phyloP scores from a whole-genome alignment of 2,329 filamentous ascomycete species.

The Hypomyces rosellus region DNA sequence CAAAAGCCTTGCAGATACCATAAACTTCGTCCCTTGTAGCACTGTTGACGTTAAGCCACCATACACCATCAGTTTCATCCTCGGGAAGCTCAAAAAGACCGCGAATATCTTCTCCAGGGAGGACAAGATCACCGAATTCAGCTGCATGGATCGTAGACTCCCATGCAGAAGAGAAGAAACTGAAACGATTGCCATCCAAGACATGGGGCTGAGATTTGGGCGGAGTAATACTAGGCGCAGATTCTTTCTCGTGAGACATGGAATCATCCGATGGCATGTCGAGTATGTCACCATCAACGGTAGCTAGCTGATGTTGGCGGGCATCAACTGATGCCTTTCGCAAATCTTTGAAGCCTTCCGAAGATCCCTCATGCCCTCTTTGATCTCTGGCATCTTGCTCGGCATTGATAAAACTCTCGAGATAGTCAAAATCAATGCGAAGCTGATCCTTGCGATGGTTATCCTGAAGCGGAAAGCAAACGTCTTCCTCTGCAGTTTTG shows the following conservation, averaged over 20 bases:
- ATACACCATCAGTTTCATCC: slow-evolving; percentile 70
- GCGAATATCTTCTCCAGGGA: slow-evolving; percentile 83
- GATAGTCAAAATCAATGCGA: slow-evolving; percentile 84
- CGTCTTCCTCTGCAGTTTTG: slow-evolving; percentile 75
- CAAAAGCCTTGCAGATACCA: slow-evolving; percentile 87
- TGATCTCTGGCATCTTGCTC: slow-evolving; percentile 45
- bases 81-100: slow-evolving; percentile 71
- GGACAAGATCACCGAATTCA: slow-evolving; percentile 79
- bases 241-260: slow-evolving; percentile 40
- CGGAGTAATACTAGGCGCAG: slow-evolving; percentile 25
- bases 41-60: slow-evolving; percentile 95
- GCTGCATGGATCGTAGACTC: slow-evolving; percentile 90
- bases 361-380: slow-evolving; percentile 42
- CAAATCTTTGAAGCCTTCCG: slow-evolving; percentile 27
- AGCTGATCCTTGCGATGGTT: slow-evolving; percentile 63
- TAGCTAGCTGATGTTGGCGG: slow-evolving; percentile 35
- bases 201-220: slow-evolving; percentile 34
- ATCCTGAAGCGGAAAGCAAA: slow-evolving; percentile 78
- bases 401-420: slow-evolving; percentile 80
- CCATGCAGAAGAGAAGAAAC: slow-evolving; percentile 93
- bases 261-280: slow-evolving; percentile 45
- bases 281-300: slow-evolving; percentile 51
- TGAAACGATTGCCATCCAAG: slow-evolving; percentile 73
- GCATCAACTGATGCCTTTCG: slow-evolving; percentile 21
- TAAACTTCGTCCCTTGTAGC: slow-evolving; percentile 84